phyloP scores from a whole-genome alignment of 1,284 basidiomycete genomes.

The Inonotus hispidus region DNA sequence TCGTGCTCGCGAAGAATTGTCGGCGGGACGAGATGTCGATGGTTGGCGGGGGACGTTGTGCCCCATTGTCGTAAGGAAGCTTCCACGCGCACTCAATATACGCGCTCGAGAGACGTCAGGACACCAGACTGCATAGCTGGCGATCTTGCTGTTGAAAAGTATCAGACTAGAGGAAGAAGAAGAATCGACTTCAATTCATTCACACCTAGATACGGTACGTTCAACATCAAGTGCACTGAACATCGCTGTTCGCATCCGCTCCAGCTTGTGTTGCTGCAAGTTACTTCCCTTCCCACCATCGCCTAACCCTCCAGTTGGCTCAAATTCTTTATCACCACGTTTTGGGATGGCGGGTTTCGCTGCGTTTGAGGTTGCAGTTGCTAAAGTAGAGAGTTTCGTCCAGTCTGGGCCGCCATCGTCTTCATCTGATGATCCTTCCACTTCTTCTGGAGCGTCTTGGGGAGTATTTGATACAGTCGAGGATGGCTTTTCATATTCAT shows the following conservation, averaged over 20 bases:
- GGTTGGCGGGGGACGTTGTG: slow-evolving; percentile 53
- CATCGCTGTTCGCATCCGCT: slow-evolving; percentile 74
- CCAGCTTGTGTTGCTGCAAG: slow-evolving; percentile 73
- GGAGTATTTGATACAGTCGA: background rate
- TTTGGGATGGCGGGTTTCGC: slow-evolving; percentile 8
- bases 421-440: slow-evolving; percentile 44
- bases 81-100: slow-evolving; percentile 68
- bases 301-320: slow-evolving; percentile 55
- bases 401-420: slow-evolving; percentile 57
- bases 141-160: slow-evolving; percentile 48
- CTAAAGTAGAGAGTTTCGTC: slow-evolving; percentile 38
- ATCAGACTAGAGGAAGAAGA: background rate
- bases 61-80: slow-evolving; percentile 75
- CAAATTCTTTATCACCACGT: slow-evolving; percentile 92
- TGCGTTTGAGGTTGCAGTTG: background rate
- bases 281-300: slow-evolving; percentile 55
- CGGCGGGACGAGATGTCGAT: slow-evolving; percentile 24
- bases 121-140: slow-evolving; percentile 73
- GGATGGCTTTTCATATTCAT: slow-evolving; percentile 7
- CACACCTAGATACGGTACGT: slow-evolving; percentile 68
- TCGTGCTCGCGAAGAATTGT: background rate
- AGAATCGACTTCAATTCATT: slow-evolving; percentile 21
- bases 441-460: slow-evolving; percentile 36
- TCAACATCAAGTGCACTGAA: slow-evolving; percentile 72
- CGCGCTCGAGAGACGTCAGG: slow-evolving; percentile 58